These are phyloP conservation scores for Ascosphaera acerosa DNA, from an alignment of 2,329 filamentous ascomycete genomes.

Conservation along the genomic window DNA sequence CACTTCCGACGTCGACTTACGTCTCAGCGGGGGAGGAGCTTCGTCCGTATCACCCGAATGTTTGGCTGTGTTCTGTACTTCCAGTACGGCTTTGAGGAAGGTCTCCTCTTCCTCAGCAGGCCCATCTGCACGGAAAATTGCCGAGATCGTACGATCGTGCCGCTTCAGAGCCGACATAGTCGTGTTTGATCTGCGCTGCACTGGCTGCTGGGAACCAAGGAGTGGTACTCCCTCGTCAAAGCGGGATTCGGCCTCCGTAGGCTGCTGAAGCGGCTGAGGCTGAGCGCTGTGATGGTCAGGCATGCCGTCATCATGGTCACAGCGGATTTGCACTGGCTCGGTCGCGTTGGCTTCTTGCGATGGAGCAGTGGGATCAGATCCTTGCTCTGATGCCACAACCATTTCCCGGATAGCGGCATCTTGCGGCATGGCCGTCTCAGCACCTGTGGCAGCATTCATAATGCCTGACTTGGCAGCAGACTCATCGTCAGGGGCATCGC, in stretches of 20 bases:
- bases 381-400: no score
- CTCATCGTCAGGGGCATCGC: no score
- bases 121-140: neutral
- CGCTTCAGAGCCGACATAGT: neutral
- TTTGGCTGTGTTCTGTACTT: neutral
- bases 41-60: no score
- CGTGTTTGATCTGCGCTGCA: neutral
- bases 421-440: no score
- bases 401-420: no score
- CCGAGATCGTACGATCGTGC: neutral
- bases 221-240: conserved; percentile 8
- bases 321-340: no score
- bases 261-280: conserved; percentile 1
- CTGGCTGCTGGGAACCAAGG: conserved; percentile 2
- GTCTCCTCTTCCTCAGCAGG: neutral
- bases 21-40: conserved; percentile 22
- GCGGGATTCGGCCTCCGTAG: conserved; percentile 4
- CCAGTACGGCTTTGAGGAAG: neutral
- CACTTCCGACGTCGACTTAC: conserved; percentile 46
- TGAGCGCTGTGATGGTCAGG: neutral
- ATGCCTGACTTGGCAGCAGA: no score
- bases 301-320: neutral
- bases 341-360: no score
- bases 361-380: no score
- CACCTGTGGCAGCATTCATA: no score